Evolutionary conservation across 2,329 filamentous ascomycete species (phyloP).

Genomic region (Alternaria gaisen): DNA sequence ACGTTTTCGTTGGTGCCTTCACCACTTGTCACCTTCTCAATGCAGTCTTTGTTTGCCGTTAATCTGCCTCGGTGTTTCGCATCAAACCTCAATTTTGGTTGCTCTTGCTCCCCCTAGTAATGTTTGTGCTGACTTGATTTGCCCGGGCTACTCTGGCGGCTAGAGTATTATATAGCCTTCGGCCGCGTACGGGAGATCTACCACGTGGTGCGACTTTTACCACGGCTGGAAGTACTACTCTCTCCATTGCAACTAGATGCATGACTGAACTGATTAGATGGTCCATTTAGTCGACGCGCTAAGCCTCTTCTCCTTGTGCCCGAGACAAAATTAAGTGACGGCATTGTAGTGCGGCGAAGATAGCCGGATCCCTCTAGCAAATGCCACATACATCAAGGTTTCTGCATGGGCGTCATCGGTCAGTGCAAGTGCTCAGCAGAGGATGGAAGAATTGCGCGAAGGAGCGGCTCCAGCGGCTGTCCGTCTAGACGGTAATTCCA

Average conservation of each 20-base stretch:
- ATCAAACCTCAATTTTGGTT: neutral
- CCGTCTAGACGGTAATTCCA: neutral
- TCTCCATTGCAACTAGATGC: neutral
- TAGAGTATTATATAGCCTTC: constrained; percentile 10
- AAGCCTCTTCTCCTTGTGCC: constrained; percentile 4
- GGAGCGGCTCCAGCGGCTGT: constrained; percentile 2
- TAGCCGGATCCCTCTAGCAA: neutral
- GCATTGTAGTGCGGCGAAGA: constrained; percentile 12
- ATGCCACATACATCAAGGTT: neutral
- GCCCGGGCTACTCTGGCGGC: constrained; percentile 20
- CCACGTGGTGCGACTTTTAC: constrained; percentile 19
- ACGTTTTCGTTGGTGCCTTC: constrained; percentile 8
- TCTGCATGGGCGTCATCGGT: constrained; percentile 4
- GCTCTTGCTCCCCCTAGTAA: neutral
- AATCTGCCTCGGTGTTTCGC: neutral
- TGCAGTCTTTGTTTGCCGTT: constrained; percentile 4
- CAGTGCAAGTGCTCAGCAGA: neutral
- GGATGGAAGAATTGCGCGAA: neutral
- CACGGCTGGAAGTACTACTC: neutral
- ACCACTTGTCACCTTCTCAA: constrained; percentile 9
- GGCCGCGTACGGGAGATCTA: constrained; percentile 33
- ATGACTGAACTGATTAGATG: neutral
- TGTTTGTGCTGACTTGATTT: neutral
- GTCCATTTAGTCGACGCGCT: constrained; percentile 9
- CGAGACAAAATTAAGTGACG: constrained; percentile 20